phyloP scores from a whole-genome alignment of 169 alveolate species.

The Babesia sp. region DNA sequence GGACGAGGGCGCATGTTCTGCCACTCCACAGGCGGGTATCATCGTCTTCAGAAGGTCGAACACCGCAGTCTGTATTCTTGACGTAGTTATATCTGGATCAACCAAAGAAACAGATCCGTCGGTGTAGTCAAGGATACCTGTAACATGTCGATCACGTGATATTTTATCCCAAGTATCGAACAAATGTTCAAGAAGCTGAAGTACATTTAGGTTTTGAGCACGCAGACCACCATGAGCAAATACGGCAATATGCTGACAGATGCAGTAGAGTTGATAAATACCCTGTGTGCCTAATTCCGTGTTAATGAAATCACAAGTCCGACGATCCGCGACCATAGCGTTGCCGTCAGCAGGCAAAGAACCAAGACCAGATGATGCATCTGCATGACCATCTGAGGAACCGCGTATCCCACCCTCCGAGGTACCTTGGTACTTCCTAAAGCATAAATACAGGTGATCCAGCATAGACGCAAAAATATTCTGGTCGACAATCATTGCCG shows the following conservation, averaged over 20 bases:
- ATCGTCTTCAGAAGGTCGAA: constrained; percentile 23
- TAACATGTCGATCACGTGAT: not conserved
- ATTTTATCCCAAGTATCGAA: constrained; percentile 25
- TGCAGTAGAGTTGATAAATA: constrained; percentile 55
- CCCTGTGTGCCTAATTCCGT: constrained; percentile 59
- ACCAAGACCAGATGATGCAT: too few relatives aligned
- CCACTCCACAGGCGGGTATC: not conserved
- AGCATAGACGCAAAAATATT: constrained; percentile 3
- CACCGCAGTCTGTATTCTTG: constrained; percentile 47
- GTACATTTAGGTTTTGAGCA: constrained; percentile 15
- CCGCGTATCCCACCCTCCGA: not conserved
- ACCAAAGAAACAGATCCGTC: not conserved
- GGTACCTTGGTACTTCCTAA: not conserved
- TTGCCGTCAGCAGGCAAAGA: too few relatives aligned
- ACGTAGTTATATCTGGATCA: constrained; percentile 36
- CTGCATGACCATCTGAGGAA: not conserved
- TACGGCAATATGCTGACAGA: constrained; percentile 40
- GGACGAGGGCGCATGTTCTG: not conserved
- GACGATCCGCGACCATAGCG: too few relatives aligned
- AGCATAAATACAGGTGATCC: not conserved
- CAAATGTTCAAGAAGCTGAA: constrained; percentile 15
- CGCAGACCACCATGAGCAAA: constrained; percentile 27
- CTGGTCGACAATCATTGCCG: constrained; percentile 23
- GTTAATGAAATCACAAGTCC: constrained; percentile 16
- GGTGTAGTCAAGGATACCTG: not conserved